phyloP scores from a whole-genome alignment of 495 filamentous ascomycete genomes.

The Cercophora scortea region DNA sequence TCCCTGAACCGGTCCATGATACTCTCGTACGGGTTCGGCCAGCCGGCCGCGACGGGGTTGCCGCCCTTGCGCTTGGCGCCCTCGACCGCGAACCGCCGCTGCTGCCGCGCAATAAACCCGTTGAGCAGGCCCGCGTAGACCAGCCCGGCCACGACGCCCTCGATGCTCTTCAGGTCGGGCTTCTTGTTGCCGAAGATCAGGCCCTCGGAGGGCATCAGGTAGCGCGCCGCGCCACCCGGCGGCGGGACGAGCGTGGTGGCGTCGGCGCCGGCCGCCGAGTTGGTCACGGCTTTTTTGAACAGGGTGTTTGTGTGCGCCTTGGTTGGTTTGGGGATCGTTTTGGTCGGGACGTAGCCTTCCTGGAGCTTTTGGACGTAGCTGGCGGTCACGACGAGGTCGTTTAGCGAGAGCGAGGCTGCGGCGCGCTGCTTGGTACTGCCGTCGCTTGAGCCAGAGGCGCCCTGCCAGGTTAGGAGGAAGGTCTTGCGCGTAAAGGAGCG shows the following conservation, averaged over 20 bases:
- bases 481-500: constrained; percentile 70
- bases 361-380: constrained; percentile 42
- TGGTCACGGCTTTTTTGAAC: constrained; percentile 33
- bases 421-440: constrained; percentile 21
- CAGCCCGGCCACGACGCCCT: constrained; percentile 66
- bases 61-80: constrained; percentile 58
- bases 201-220: constrained; percentile 39
- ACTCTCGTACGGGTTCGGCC: constrained; percentile 27
- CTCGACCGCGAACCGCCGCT: constrained; percentile 70
- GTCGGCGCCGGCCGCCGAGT: constrained; percentile 20
- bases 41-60: constrained; percentile 37
- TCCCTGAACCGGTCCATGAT: constrained; percentile 25
- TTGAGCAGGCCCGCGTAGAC: constrained; percentile 76
- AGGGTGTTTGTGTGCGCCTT: constrained; percentile 21
- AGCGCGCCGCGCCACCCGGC: constrained; percentile 38
- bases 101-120: constrained; percentile 75
- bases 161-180: constrained; percentile 59
- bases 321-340: constrained; percentile 1
- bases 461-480: constrained; percentile 51
- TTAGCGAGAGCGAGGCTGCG: constrained; percentile 50
- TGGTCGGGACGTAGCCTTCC: constrained; percentile 38
- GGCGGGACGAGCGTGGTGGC: constrained; percentile 25
- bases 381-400: constrained; percentile 45
- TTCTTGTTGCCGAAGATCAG: constrained; percentile 44
- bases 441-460: constrained; percentile 39